Percentiles rank a stretch among this genome's conserved stretches.
Evolutionary conservation across 768 basidiomycete genomes (phyloP).

Genomic region (Pilatotrama ljubarskyi): DNA sequence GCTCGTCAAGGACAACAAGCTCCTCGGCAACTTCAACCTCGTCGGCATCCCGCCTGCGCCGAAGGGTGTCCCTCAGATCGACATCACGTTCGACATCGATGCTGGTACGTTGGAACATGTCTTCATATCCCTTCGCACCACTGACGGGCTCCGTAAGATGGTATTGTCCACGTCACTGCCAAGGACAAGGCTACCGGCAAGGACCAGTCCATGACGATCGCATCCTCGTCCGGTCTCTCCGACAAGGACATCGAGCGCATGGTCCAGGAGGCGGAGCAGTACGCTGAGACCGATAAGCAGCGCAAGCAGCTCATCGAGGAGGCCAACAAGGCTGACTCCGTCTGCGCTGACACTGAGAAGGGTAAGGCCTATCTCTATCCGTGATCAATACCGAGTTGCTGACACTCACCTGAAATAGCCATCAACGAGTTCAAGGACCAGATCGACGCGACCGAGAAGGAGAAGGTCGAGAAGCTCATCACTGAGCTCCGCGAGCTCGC

Average conservation of each 20-base stretch:
- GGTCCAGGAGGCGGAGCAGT: constrained; percentile 93
- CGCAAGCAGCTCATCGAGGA: constrained; percentile 91
- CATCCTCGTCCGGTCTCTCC: constrained; percentile 93
- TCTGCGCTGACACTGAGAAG: constrained; percentile 95
- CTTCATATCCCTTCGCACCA: too few relatives aligned
- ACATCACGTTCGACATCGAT: constrained; percentile 96
- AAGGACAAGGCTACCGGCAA: constrained; percentile 92
- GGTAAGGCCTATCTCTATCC: constrained; percentile 43
- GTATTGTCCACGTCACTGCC: constrained; percentile 96
- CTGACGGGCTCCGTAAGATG: constrained; percentile 46
- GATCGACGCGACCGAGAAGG: constrained; percentile 88
- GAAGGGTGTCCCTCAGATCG: constrained; percentile 76
- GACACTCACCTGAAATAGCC: constrained; percentile 45
- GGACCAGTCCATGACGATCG: constrained; percentile 96
- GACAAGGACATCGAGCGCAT: constrained; percentile 98
- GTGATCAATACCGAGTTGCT: not conserved
- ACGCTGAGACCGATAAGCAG: constrained; percentile 89
- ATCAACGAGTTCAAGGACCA: constrained; percentile 99
- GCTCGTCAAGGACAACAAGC: constrained; percentile 96
- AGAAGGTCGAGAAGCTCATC: constrained; percentile 89
- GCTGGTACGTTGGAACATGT: constrained; percentile 57
- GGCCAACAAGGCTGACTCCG: constrained; percentile 94
- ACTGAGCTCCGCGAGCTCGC: constrained; percentile 87
- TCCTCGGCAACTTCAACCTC: constrained; percentile 99
- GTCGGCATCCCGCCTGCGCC: constrained; percentile 90